These are phyloP conservation scores for Meredithiella fracta DNA, from an alignment of 2,329 filamentous ascomycete species.

Conservation along the genomic window DNA sequence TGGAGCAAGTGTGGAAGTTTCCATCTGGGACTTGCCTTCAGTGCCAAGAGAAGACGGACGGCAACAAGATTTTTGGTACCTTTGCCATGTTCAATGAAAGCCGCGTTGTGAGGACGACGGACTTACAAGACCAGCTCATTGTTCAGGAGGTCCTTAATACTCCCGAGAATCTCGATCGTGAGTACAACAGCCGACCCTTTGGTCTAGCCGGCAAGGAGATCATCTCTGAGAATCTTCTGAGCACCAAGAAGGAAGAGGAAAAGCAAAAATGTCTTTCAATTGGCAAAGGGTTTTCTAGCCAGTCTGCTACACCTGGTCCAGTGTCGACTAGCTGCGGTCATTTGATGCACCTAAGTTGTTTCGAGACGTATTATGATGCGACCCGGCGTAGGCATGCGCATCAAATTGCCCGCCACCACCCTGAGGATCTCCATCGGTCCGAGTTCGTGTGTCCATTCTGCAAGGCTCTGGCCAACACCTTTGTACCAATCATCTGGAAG, in stretches of 20 bases:
- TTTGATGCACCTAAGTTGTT: constrained; percentile 96
- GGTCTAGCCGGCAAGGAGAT: constrained; percentile 60
- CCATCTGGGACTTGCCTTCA: constrained; percentile 86
- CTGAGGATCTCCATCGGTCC: constrained; percentile 59
- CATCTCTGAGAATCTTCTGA: background rate
- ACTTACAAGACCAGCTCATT: constrained; percentile 65
- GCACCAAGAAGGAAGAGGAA: constrained; percentile 38
- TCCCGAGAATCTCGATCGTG: constrained; percentile 67
- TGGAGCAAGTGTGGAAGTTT: constrained; percentile 60
- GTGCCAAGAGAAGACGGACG: constrained; percentile 90
- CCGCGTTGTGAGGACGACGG: constrained; percentile 70
- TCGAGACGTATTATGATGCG: constrained; percentile 77
- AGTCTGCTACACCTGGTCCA: constrained; percentile 51
- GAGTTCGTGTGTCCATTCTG: constrained; percentile 95
- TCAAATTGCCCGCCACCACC: constrained; percentile 88
- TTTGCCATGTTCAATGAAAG: constrained; percentile 84
- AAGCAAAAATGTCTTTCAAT: constrained; percentile 57
- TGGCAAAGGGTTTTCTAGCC: constrained; percentile 71
- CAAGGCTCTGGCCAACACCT: constrained; percentile 89
- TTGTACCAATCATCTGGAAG: constrained; percentile 91
- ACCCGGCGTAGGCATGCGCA: constrained; percentile 71
- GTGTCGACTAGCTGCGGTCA: constrained; percentile 88
- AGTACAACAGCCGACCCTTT: constrained; percentile 72
- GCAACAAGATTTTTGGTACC: constrained; percentile 75
- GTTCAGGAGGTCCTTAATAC: constrained; percentile 67